Base-by-base conservation (phyloP, 208 protist genomes). In the Vickermania spadyakhi region DNA sequence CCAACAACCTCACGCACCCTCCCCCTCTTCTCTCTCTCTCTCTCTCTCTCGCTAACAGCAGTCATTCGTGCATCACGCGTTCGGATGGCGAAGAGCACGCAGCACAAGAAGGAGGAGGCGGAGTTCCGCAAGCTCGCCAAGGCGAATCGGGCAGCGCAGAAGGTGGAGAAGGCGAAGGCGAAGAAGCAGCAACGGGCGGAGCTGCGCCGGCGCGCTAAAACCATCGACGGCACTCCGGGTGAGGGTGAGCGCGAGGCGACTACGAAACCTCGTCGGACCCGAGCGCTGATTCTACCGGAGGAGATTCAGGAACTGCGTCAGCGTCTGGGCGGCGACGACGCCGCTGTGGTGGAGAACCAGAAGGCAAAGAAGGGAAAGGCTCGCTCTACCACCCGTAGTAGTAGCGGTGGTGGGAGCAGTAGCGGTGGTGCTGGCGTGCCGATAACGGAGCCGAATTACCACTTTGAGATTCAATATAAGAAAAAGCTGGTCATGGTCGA, bases 381-480 rank as follows among this genome's bases (percentile, higher is more conserved):
- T 1, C 22, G 31, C 13, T 22, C 26, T 28, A 56, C 57, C 1
- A 21, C 42, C 0, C 30, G n/a, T 4, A 70, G 67, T 52, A 50
- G 18, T 29, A 3, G 66, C 3, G 18, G 66, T 1, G 31, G 62
- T 7, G 58, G 36, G 25, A 30, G 29, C 2, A 42, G 50, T 28
- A 3, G 66, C 2, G 18, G 66, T 1, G 31, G 62, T 7, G 58
- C 27, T 27, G 42, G 29, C 2, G 31, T 65, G 18, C 58, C 74
- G 2, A 54, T 60, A 11, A 61, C 68, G 23, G 75, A 77, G 58
- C 88, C 88, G 0, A 62, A 64, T 41, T 82, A 82, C 52, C 72
- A 73, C 66, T 29, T 85, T 41, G 82, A 95, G 72, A 56, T 92
- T 22, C 88, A 95, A 71, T 83, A 84, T 69, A 90, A 90, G 69